A percentile compares a stretch with the other conserved stretches of the same genome.
phyloP scores from a whole-genome alignment of 257 asterid species.

The Oldenlandia corymbosa region DNA sequence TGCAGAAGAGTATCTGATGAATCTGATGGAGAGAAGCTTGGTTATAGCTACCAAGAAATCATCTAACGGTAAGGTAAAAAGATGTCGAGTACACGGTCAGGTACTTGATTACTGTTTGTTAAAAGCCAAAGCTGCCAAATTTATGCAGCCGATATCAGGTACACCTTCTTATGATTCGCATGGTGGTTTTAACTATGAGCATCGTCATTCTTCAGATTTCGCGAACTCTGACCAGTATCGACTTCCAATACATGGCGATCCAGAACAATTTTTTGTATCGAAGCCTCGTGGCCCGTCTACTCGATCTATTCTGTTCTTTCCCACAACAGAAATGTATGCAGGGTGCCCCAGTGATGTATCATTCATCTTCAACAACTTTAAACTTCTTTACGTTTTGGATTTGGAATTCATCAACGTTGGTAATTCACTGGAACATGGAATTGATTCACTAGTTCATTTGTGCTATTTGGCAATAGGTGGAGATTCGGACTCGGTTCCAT shows the following conservation, averaged over 20 bases:
- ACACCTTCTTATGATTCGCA: neutral
- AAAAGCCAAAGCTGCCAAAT: conserved; percentile 4
- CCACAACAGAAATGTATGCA: too few relatives aligned
- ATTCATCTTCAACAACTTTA: conserved; percentile 3
- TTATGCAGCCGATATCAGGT: neutral
- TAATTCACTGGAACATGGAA: neutral
- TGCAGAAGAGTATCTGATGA: too few relatives aligned
- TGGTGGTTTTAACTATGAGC: neutral
- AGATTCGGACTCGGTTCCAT: neutral
- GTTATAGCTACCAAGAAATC: too few relatives aligned
- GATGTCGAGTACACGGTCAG: conserved; percentile 3
- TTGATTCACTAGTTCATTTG: neutral
- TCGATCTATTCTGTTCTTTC: too few relatives aligned
- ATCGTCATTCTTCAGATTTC: neutral
- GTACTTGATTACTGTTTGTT: neutral
- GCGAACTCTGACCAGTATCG: neutral
- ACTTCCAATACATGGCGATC: too few relatives aligned
- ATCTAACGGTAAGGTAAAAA: too few relatives aligned
- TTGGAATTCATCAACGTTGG: conserved; percentile 4
- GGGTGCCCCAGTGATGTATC: too few relatives aligned
- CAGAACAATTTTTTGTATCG: neutral
- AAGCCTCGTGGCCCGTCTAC: too few relatives aligned
- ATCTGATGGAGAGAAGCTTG: too few relatives aligned
- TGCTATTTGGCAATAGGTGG: conserved; percentile 3
- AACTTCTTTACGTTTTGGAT: conserved; percentile 1